A percentile compares a stretch with the other conserved stretches of the same genome.
Conservation (phyloP, 768 basidiomycete genomes). For the Chalciporus piperatus region DNA sequence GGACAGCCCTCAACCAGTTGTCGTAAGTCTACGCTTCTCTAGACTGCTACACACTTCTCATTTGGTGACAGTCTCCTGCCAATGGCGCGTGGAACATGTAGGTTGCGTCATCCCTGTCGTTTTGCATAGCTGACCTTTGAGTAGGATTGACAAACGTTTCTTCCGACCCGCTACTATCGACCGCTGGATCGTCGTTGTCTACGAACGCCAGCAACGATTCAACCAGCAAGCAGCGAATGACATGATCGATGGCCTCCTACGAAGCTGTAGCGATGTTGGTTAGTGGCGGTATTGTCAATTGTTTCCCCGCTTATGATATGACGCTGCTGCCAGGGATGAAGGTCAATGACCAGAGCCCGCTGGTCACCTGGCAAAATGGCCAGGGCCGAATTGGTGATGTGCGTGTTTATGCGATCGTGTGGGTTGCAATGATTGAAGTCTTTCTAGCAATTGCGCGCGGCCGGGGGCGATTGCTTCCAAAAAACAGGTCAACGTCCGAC, state of each 20-base stretch:
- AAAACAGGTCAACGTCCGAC: conserved; percentile 44
- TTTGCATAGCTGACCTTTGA: conserved; percentile 4
- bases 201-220: conserved; percentile 63
- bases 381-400: conserved; percentile 53
- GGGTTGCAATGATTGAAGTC: background rate
- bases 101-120: conserved; percentile 11
- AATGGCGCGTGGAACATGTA: conserved; percentile 83
- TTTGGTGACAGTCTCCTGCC: conserved; percentile 43
- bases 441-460: conserved; percentile 45
- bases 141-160: conserved; percentile 72
- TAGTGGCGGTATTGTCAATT: conserved; percentile 25
- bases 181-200: conserved; percentile 64
- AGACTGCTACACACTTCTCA: conserved; percentile 1
- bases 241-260: conserved; percentile 52
- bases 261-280: conserved; percentile 58
- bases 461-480: conserved; percentile 45
- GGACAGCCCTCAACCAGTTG: conserved; percentile 51
- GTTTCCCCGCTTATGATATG: background rate
- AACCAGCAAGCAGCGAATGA: conserved; percentile 43
- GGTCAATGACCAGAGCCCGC: conserved; percentile 43
- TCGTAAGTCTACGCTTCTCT: conserved; percentile 40
- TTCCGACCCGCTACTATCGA: conserved; percentile 51
- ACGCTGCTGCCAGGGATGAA: conserved; percentile 48
- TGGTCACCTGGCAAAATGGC: conserved; percentile 55
- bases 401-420: background rate